Conservation (phyloP, 257 asterid genomes). For the Solanum tarijense region DNA sequence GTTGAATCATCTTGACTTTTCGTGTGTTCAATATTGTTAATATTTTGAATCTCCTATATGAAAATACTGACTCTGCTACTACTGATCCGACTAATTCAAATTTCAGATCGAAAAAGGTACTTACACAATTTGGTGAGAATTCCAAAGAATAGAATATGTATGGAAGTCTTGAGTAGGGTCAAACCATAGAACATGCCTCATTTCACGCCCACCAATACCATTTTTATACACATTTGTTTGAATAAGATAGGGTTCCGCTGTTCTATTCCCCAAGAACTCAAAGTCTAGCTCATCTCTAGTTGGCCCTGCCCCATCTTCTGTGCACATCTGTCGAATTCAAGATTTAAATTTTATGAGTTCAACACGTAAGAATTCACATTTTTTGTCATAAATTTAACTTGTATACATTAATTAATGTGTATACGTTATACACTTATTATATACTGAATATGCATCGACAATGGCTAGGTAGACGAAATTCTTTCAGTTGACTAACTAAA, state of each 20-base stretch:
- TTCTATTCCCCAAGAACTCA: conserved; percentile 86
- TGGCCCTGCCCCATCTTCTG: conserved; percentile 64
- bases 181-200: conserved; percentile 84
- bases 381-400: neutral
- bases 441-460: too few species aligned
- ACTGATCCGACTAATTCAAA: neutral
- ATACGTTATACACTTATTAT: neutral
- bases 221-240: conserved; percentile 85
- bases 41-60: accelerated
- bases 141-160: conserved; percentile 76
- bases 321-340: conserved; percentile 51
- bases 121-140: conserved; percentile 64
- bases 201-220: conserved; percentile 84
- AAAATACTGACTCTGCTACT: neutral
- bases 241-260: conserved; percentile 75
- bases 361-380: neutral
- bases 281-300: conserved; percentile 82
- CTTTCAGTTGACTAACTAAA: neutral
- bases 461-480: neutral
- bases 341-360: neutral
- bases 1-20: neutral
- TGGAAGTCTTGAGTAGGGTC: conserved; percentile 85
- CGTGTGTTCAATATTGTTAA: neutral
- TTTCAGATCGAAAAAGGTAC: neutral
- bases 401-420: neutral